phyloP scores from a whole-genome alignment of 768 basidiomycete genomes.

The Suillus americanus region DNA sequence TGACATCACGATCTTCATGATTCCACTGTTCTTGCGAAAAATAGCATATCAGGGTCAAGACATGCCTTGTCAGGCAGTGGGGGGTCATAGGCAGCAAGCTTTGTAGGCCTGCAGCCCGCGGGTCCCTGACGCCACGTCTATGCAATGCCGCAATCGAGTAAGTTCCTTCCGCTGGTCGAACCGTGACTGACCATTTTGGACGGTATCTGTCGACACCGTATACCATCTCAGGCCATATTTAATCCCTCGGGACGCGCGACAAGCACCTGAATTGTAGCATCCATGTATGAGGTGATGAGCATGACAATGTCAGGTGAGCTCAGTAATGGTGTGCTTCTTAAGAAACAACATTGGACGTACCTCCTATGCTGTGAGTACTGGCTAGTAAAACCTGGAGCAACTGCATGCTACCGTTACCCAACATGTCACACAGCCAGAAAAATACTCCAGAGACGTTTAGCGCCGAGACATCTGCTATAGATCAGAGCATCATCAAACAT shows the following conservation, averaged over 20 bases:
- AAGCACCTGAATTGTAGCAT: slow-evolving; percentile 19
- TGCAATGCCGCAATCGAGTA: not conserved
- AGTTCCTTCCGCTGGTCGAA: not conserved
- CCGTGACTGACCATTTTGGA: not conserved
- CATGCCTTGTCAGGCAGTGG: slow-evolving; percentile 28
- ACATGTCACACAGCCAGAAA: not conserved
- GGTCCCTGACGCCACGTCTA: slow-evolving; percentile 12
- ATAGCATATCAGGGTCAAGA: slow-evolving; percentile 29
- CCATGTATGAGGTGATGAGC: slow-evolving; percentile 24
- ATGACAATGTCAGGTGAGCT: slow-evolving; percentile 25
- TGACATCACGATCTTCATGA: slow-evolving; percentile 29
- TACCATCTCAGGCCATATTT: not conserved
- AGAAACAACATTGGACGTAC: slow-evolving; percentile 16
- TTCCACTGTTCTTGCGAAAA: slow-evolving; percentile 28
- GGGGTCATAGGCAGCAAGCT: slow-evolving; percentile 27
- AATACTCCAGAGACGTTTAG: too few species aligned
- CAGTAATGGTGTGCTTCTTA: slow-evolving; percentile 25
- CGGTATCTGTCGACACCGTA: not conserved
- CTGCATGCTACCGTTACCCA: not conserved
- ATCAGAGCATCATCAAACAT: not conserved
- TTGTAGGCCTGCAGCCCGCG: slow-evolving; percentile 23
- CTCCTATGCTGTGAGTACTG: slow-evolving; percentile 25
- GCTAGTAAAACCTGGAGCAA: not conserved
- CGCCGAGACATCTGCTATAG: too few species aligned
- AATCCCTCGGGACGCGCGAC: slow-evolving; percentile 11